Conservation (phyloP, 352 stramenopile genomes). For the Phytophthora citrophthora region DNA sequence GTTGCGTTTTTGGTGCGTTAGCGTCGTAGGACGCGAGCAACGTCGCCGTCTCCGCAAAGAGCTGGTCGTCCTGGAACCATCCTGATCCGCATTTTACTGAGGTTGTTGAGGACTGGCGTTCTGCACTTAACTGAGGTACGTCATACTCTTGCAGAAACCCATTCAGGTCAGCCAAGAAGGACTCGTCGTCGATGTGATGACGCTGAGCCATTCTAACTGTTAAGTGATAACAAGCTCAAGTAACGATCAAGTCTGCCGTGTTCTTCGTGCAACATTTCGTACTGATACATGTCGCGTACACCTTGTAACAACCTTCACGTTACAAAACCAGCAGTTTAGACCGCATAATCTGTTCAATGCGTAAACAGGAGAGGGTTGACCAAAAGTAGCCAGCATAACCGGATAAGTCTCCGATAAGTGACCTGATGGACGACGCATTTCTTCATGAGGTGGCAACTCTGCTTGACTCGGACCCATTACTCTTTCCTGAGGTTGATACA, state of each 20-base stretch:
- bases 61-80: conserved; percentile 10
- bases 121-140: background rate
- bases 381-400: background rate
- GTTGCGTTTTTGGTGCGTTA: conserved; percentile 13
- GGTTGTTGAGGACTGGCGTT: background rate
- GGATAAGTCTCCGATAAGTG: background rate
- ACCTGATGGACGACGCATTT: background rate
- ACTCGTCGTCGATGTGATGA: background rate
- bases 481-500: background rate
- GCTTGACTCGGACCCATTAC: background rate
- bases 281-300: too few species aligned
- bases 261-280: too few species aligned
- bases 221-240: too few species aligned
- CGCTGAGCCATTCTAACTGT: too few species aligned
- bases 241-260: too few species aligned
- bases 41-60: conserved; percentile 24
- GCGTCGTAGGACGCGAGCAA: background rate
- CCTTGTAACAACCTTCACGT: background rate
- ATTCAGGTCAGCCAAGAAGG: conserved; percentile 13
- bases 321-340: background rate
- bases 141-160: conserved; percentile 4
- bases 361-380: background rate
- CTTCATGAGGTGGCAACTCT: background rate
- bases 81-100: background rate
- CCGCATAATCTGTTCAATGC: background rate